phyloP scores from a whole-genome alignment of 2,329 filamentous ascomycete species.

The Sporothrix curviconia region DNA sequence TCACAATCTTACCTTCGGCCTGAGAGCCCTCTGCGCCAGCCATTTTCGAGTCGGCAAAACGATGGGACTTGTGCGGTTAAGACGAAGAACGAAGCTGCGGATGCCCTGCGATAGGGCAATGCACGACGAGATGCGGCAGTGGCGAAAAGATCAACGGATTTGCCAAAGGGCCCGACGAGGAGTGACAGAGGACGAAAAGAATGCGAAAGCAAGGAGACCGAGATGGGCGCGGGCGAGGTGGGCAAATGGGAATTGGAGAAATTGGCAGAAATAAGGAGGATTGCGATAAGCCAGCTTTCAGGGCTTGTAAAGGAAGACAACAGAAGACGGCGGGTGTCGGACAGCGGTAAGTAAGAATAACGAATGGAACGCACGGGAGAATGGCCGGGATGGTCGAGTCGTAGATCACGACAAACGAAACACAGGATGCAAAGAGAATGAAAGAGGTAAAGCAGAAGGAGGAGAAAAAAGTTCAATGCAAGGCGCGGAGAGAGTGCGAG shows the following conservation, averaged over 20 bases:
- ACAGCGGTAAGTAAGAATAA: too few species aligned
- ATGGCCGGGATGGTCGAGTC: too few species aligned
- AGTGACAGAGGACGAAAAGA: conserved; percentile 1
- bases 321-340: too few species aligned
- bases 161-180: not conserved
- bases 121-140: not conserved
- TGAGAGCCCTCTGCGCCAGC: conserved; percentile 13
- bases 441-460: not conserved
- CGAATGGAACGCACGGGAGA: too few species aligned
- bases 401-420: too few species aligned
- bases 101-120: not conserved
- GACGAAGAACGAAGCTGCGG: not conserved
- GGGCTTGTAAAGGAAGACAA: too few species aligned
- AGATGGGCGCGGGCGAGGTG: not conserved
- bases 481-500: conserved; percentile 1
- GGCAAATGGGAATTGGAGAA: conserved; percentile 2
- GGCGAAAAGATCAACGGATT: not conserved
- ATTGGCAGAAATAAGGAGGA: not conserved
- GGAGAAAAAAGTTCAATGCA: not conserved
- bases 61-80: not conserved
- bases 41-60: conserved; percentile 10
- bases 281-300: too few species aligned
- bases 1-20: conserved; percentile 17
- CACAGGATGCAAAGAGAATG: not conserved
- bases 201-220: not conserved